Conservation (phyloP, 345 rosid species). For the Odontarrhena argentea region DNA sequence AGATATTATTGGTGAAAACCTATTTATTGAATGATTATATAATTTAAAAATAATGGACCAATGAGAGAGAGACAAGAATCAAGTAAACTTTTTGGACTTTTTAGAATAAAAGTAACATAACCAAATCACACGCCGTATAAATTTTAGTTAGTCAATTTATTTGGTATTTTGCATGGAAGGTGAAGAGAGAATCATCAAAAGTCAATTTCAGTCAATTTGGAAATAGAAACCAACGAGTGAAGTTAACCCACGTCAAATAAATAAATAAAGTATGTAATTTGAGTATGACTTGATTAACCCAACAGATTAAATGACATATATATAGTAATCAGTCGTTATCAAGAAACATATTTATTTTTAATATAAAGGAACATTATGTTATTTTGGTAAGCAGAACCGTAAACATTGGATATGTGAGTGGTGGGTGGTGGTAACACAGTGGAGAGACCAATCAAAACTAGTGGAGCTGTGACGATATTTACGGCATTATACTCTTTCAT, state of each 20-base stretch:
- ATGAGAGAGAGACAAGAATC: conserved; percentile 32
- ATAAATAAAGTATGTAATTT: not conserved
- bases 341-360: conserved; percentile 12
- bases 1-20: conserved; percentile 20
- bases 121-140: conserved; percentile 33
- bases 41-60: conserved; percentile 20
- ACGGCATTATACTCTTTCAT: conserved; percentile 24
- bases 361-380: conserved; percentile 1
- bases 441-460: conserved; percentile 44
- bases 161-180: conserved; percentile 42
- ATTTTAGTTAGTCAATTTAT: conserved; percentile 37
- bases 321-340: conserved; percentile 33
- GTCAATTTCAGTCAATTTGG: conserved; percentile 38
- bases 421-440: conserved; percentile 40
- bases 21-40: conserved; percentile 16
- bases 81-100: conserved; percentile 25
- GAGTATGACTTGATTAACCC: conserved; percentile 29
- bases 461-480: conserved; percentile 41
- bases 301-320: conserved; percentile 12
- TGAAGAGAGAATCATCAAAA: conserved; percentile 22
- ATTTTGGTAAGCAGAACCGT: conserved; percentile 39
- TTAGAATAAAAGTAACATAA: conserved; percentile 21
- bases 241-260: conserved; percentile 38
- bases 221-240: conserved; percentile 40
- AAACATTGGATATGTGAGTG: conserved; percentile 33